Evolutionary conservation across 345 rosid genomes (phyloP).

Genomic region (Rhizophora mangle): DNA sequence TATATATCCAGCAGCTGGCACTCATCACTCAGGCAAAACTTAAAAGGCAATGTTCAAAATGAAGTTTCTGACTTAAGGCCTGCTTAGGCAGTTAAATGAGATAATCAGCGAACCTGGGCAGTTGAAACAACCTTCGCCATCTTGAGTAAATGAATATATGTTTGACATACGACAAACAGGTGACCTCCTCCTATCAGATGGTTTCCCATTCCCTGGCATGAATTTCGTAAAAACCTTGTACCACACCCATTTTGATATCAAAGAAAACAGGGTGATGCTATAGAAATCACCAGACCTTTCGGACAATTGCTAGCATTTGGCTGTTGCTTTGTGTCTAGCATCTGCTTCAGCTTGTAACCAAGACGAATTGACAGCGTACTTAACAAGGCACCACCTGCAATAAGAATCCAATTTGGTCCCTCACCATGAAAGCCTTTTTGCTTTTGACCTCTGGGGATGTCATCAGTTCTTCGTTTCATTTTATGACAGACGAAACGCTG

Average conservation of each 20-base stretch:
- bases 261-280: constrained; percentile 13
- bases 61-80: neutral
- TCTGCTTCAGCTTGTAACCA: constrained; percentile 84
- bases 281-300: constrained; percentile 33
- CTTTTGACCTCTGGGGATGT: constrained; percentile 52
- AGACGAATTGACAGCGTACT: constrained; percentile 88
- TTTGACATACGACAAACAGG: constrained; percentile 40
- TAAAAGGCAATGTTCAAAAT: neutral
- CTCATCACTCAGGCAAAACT: neutral
- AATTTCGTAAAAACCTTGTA: constrained; percentile 16
- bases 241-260: constrained; percentile 9
- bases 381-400: constrained; percentile 93
- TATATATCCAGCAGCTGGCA: neutral
- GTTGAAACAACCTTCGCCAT: constrained; percentile 50
- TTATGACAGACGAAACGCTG: constrained; percentile 28
- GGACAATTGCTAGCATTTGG: constrained; percentile 35
- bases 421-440: constrained; percentile 40
- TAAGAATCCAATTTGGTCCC: constrained; percentile 87
- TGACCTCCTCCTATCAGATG: constrained; percentile 44
- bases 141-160: constrained; percentile 50
- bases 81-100: constrained; percentile 8
- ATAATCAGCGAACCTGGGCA: constrained; percentile 42
- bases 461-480: constrained; percentile 60
- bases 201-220: constrained; percentile 45
- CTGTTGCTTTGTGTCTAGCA: constrained; percentile 54